phyloP scores from a whole-genome alignment of 2,329 filamentous ascomycete species.

The Colletotrichum sidae region DNA sequence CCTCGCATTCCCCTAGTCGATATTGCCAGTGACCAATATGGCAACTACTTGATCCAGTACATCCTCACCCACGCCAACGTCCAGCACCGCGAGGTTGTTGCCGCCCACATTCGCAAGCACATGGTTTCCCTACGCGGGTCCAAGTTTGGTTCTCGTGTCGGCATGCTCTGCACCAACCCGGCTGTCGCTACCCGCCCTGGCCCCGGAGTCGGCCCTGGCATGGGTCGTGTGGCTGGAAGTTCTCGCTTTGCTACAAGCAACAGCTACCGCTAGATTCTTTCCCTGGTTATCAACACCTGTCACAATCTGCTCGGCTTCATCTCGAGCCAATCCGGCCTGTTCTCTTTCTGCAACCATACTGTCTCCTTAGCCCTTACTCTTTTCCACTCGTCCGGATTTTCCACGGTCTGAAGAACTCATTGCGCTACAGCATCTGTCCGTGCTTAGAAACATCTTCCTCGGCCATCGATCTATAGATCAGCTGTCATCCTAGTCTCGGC shows the following conservation, averaged over 20 bases:
- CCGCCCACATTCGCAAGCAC: slow-evolving; percentile 95
- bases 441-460: slow-evolving; percentile 60
- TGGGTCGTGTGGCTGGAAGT: slow-evolving; percentile 68
- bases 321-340: slow-evolving; percentile 40
- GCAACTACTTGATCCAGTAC: slow-evolving; percentile 98
- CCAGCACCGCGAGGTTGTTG: slow-evolving; percentile 93
- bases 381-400: slow-evolving; percentile 41
- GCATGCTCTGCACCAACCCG: slow-evolving; percentile 98
- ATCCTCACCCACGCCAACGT: slow-evolving; percentile 89
- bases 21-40: slow-evolving; percentile 98
- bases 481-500: slow-evolving; percentile 68
- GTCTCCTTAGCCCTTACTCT: slow-evolving; percentile 15
- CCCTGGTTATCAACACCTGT: slow-evolving; percentile 12
- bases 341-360: slow-evolving; percentile 31
- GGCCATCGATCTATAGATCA: slow-evolving; percentile 65
- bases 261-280: slow-evolving; percentile 62
- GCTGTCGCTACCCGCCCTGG: slow-evolving; percentile 89
- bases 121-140: slow-evolving; percentile 99
- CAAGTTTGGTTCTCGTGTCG: slow-evolving; percentile 97
- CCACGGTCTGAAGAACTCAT: slow-evolving; percentile 45
- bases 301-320: slow-evolving; percentile 40
- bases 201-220: slow-evolving; percentile 78
- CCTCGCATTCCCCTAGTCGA: slow-evolving; percentile 97
- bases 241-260: slow-evolving; percentile 61
- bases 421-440: slow-evolving; percentile 56